Base-by-base conservation (phyloP, 2,329 filamentous ascomycete genomes). In the Paraphaeosphaeria sporulosa region DNA sequence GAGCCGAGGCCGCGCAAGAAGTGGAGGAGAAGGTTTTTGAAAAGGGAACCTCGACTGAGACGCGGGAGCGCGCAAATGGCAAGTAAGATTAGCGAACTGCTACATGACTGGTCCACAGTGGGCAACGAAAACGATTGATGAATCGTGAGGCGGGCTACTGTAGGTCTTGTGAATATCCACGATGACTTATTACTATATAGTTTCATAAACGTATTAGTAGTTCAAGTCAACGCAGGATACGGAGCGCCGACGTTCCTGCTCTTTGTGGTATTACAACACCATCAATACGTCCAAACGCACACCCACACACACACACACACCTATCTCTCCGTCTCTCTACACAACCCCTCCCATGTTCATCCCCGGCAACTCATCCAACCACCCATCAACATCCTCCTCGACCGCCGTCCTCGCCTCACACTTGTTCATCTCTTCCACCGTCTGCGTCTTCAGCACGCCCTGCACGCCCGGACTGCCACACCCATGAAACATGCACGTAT, bases 401-500 rank as follows among this genome's bases (percentile, higher is more conserved):
- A 69, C 62, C 23, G 25, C 36, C 25, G 52, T 64, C 17, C 61
- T 40, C 23, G 67, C 68, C 21, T 48, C 19, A 52, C 68, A 70
- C n/a, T 46, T 58, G 27, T 70, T 70, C 66, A 66, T 68, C 19
- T 62, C 58, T 27, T 54, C 58, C 4, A 69, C 63, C 12, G 58
- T 57, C 57, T 70, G 68, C 19, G 63, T 65, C 53, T 65, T 68
- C 36, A 69, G 49, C 6, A 67, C 55, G 1, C 63, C 63, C 38
- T 64, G 67, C 51, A 63, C 55, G 12, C 64, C 65, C n/a, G 65
- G 63, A 44, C 62, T 66, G 21, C 62, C 63, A 55, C 64, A 69
- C 4, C n/a, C 34, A 43, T 64, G 61, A 46, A 77, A 71, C 53
- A 74, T 64, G 36, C 68, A 70, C 15, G 44, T 61, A 44, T 64